Conservation (phyloP, 306 rosid species). For the Prunus davidiana region DNA sequence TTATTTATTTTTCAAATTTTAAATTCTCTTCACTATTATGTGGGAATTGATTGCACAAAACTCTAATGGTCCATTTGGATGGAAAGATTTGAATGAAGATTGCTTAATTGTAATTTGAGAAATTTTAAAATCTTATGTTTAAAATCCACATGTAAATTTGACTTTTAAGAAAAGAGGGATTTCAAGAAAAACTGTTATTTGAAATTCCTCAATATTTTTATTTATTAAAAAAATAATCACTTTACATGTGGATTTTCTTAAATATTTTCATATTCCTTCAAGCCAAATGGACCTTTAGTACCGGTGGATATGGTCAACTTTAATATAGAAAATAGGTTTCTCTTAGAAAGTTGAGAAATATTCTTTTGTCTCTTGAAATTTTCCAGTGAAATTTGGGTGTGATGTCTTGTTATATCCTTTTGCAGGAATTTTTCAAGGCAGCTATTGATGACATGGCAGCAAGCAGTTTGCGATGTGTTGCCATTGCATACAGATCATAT, state of each 20-base stretch:
- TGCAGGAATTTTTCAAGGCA: conserved; percentile 57
- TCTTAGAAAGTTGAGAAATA: background rate
- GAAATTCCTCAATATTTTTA: too few relatives aligned
- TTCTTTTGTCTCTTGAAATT: background rate
- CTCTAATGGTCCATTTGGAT: background rate
- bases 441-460: conserved; percentile 87
- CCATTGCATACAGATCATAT: conserved; percentile 79
- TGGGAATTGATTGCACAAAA: too few relatives aligned
- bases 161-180: background rate
- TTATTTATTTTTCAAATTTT: too few relatives aligned
- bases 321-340: background rate
- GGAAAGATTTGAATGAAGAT: background rate
- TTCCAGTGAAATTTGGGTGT: background rate
- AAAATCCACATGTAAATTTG: background rate
- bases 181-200: too few relatives aligned
- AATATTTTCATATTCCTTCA: background rate
- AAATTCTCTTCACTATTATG: too few relatives aligned
- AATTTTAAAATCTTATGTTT: background rate
- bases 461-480: conserved; percentile 89
- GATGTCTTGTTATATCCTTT: conserved; percentile 9
- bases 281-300: background rate
- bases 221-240: too few relatives aligned
- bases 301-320: background rate
- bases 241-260: too few relatives aligned
- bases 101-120: background rate